Evolutionary conservation across 2,329 filamentous ascomycete genomes (phyloP).

Genomic region (Coniella lustricola): DNA sequence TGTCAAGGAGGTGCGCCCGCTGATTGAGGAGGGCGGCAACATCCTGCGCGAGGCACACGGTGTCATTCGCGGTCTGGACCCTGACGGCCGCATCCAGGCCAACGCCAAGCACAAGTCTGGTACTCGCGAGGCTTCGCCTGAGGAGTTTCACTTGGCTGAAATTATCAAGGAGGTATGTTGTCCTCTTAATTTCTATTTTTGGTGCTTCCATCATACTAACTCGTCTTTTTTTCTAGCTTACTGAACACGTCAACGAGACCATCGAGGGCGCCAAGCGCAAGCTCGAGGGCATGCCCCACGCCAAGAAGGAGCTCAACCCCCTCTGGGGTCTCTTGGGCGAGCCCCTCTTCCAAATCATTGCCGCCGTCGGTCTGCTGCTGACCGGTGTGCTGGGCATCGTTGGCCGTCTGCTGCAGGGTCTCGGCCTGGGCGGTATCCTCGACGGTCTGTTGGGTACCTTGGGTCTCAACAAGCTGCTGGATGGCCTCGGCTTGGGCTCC

Average conservation of each 20-base stretch:
- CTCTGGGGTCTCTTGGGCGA: slow-evolving; percentile 78
- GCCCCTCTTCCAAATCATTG: slow-evolving; percentile 87
- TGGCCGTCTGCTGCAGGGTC: slow-evolving; percentile 68
- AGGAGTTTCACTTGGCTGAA: slow-evolving; percentile 80
- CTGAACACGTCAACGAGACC: slow-evolving; percentile 69
- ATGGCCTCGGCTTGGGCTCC: slow-evolving; percentile 59
- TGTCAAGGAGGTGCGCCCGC: slow-evolving; percentile 76
- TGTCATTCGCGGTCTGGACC: slow-evolving; percentile 78
- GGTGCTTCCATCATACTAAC: slow-evolving; percentile 6
- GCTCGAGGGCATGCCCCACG: slow-evolving; percentile 85
- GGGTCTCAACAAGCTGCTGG: slow-evolving; percentile 68
- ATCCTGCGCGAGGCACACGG: slow-evolving; percentile 85
- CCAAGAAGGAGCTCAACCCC: slow-evolving; percentile 90
- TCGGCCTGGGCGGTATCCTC: slow-evolving; percentile 76
- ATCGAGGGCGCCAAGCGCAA: slow-evolving; percentile 88
- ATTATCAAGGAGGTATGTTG: slow-evolving; percentile 62
- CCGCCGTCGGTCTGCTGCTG: slow-evolving; percentile 76
- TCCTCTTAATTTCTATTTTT: neutral
- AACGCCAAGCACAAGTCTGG: slow-evolving; percentile 78
- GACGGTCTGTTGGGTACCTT: slow-evolving; percentile 72
- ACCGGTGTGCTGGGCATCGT: slow-evolving; percentile 80
- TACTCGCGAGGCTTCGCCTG: slow-evolving; percentile 67
- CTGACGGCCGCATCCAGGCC: slow-evolving; percentile 76
- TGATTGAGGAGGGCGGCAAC: slow-evolving; percentile 78
- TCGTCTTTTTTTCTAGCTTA: slow-evolving; percentile 44